Evolutionary conservation across 2,329 filamentous ascomycete species (phyloP), one percentile per base, ranked within the genome.

Genomic region (Sclerotiophoma versabilis): DNA sequence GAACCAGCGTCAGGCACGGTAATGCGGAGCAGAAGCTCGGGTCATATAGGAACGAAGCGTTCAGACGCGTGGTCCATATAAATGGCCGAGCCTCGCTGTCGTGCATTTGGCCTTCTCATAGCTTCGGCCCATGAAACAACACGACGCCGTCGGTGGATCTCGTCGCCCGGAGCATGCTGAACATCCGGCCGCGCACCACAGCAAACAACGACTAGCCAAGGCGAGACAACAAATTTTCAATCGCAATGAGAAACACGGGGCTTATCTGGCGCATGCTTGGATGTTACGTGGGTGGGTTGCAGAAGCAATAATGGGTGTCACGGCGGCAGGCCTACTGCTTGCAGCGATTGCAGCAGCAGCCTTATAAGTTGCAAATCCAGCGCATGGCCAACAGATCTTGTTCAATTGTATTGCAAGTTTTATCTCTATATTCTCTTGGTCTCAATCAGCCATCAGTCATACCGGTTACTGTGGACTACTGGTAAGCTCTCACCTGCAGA

Each of bases 221-320:
- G 52, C 55, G 57, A 39, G 48, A 56, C 56, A 53, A 59, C 30
- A 60, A 61, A 64, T 64, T 66, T 70, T 66, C 58, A 66, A 65
- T 61, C 36, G 54, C 37, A 57, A 44, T 65, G 62, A 57, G 59
- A 58, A 55, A 62, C 55, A 42, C 54, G 59, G 60, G 61, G 58
- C 66, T 68, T 70, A 68, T 69, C 68, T 58, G 62, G 50, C 59
- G 57, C 46, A 59, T 65, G 63, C 46, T 57, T 54, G 47, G 60
- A 50, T 37, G 54, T 59, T 47, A 54, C 65, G 66, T 59, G 58
- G 57, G 50, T 42, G 49, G 38, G 19, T 14, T 30, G 37, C 38
- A 58, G 58, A 53, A 51, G 66, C 60, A 64, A 60, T 51, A 64
- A 60, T 51, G 48, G 34, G 47, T 42, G 62, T 55, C 53, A 60